Evolutionary conservation across 2,329 filamentous ascomycete genomes (phyloP), one percentile per base, ranked within the genome.

Genomic region (Ceratocystis huliohia): DNA sequence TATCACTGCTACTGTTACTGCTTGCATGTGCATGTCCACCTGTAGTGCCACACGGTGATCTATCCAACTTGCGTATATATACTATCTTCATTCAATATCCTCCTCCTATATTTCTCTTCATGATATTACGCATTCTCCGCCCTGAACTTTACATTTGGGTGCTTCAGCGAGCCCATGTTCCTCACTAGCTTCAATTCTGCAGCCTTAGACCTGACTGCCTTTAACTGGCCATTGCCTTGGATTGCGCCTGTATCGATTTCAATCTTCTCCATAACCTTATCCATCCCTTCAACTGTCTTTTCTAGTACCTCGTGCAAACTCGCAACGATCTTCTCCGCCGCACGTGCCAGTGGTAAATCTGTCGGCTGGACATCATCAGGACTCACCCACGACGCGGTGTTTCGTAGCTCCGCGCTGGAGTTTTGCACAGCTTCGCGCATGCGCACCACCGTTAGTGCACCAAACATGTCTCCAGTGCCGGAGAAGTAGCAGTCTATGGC

Each of bases 381-480:
- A 68, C 87, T 91, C 61, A 88, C 78, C 94, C 94, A 99, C 69
- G 85, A 85, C 5, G 78, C 75, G 1, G 76, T 82, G 6, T 78
- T 74, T 17, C 79, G 75, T 3, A 96, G 76, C 2, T 73, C 56
- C 17, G 61, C 62, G 28, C 71, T 69, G 59, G 69, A 73, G 1
- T 71, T 74, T 20, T 72, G 76, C 1, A 90, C 88, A 30, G 90
- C 91, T 78, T 97, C 90, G 67, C 93, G 87, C 73, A 99, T 85
- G 37, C 93, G 86, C 50, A 89, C 89, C 1, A 96, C 85, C 73
- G 91, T 91, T 59, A 99, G 81, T 6, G 93, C 93, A 37, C 91
- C 93, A 73, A 99, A 97, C 93, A 99, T 96, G 78, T 99, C 94
- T 61, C 94, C 94, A 0, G 95, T 97, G 50, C 94, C 94, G 71